phyloP scores from a whole-genome alignment of 2,329 filamentous ascomycete genomes.

The Colletotrichum endophyticum region DNA sequence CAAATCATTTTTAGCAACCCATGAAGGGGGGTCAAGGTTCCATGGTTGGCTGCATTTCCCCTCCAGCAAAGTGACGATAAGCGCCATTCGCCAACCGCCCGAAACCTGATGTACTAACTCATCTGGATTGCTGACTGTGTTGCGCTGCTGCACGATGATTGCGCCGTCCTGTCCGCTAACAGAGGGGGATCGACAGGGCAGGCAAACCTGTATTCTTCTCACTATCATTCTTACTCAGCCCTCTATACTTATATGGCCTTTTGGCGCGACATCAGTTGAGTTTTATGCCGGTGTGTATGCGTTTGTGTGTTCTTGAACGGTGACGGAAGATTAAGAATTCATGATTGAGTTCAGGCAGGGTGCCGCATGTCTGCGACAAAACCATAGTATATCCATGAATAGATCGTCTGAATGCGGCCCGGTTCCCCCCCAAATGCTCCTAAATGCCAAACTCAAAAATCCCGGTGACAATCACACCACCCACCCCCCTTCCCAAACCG shows the following conservation, averaged over 20 bases:
- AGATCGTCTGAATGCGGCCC: neutral
- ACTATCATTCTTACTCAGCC: neutral
- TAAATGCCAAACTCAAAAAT: neutral
- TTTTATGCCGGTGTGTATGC: neutral
- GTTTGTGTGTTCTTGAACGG: neutral
- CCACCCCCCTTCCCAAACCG: neutral
- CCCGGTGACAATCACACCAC: neutral
- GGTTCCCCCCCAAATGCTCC: neutral
- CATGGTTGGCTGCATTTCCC: neutral
- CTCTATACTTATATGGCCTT: neutral
- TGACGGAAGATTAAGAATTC: neutral
- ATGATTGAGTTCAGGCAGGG: neutral
- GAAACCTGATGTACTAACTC: neutral
- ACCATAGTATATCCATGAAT: neutral
- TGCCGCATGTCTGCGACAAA: neutral
- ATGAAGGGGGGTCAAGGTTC: too few relatives aligned
- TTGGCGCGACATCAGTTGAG: neutral
- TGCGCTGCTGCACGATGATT: neutral
- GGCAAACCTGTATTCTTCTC: neutral
- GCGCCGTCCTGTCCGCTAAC: neutral
- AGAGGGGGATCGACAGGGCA: neutral
- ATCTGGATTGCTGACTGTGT: neutral
- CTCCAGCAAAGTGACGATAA: neutral
- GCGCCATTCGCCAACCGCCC: neutral
- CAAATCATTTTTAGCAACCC: neutral